These are phyloP conservation scores for Colletotrichum aenigma DNA, from an alignment of 2,329 filamentous ascomycete species.

Conservation along the genomic window DNA sequence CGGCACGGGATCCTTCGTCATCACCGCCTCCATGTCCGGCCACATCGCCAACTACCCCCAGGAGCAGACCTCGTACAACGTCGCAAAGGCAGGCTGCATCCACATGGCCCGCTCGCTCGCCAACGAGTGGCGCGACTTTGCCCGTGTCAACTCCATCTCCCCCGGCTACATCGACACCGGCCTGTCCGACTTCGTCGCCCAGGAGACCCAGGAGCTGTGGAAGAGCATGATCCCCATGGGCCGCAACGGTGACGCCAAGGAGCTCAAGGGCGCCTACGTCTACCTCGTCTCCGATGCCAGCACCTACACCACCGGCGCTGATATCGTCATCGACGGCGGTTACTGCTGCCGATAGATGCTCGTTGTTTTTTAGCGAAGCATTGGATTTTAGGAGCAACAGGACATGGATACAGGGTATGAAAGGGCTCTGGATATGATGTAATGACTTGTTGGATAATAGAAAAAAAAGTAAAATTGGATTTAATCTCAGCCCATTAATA, in stretches of 20 bases:
- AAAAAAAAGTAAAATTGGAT: background rate
- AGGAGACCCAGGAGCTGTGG: constrained; percentile 75
- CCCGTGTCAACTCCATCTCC: constrained; percentile 68
- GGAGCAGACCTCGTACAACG: constrained; percentile 70
- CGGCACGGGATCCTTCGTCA: constrained; percentile 68
- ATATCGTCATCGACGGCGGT: constrained; percentile 75
- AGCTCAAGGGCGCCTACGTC: constrained; percentile 79
- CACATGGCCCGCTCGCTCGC: constrained; percentile 53
- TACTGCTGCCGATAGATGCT: constrained; percentile 55
- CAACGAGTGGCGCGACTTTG: constrained; percentile 73
- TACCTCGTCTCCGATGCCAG: constrained; percentile 79
- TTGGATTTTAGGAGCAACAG: background rate
- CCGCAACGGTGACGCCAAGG: constrained; percentile 68
- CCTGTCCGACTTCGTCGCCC: constrained; percentile 68
- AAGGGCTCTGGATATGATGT: constrained; percentile 11
- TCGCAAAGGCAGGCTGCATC: constrained; percentile 62
- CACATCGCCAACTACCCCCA: constrained; percentile 75
- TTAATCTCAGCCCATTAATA: background rate
- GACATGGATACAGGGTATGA: background rate
- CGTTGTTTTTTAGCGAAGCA: background rate
- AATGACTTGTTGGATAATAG: background rate
- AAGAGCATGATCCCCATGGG: constrained; percentile 76
- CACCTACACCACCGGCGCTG: constrained; percentile 74
- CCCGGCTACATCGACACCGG: constrained; percentile 74
- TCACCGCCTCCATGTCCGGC: constrained; percentile 73